Base-by-base conservation (phyloP, 306 rosid species). In the Lagenaria siceraria region DNA sequence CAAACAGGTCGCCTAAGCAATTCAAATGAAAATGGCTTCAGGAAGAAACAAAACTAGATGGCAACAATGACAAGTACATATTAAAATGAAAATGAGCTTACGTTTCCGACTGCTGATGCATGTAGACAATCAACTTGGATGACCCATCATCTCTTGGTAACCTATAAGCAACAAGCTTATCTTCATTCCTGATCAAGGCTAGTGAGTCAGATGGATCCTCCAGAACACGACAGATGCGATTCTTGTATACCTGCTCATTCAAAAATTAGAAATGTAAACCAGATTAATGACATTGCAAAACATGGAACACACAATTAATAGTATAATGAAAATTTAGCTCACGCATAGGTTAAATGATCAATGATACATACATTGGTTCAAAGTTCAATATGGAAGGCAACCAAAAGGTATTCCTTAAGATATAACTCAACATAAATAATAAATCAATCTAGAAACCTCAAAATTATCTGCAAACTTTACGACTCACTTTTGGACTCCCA, bases 91-190 rank as follows among this genome's bases (percentile, higher is more conserved):
- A 68, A 46, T n/a, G 56, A 66, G 38, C 93, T 86, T 87, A 93
- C 97, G 8, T 77, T 68, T 63, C 83, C 79, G 75, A 25, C 51
- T 54, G 86, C 60, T 83, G 87, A 86, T 89, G 96, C 73, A 52
- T 35, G 83, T 87, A 93, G 66, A 85, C 81, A 84, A 89, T 82
- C 86, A 91, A 74, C 78, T 76, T 61, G 75, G 78, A 71, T 53
- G 74, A 68, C 77, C 83, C 89, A 58, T 24, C 63, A 76, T 82
- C 78, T 80, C 88, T 93, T 62, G 84, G 88, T 53, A 89, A 64
- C 65, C 93, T 91, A 77, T 93, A 93, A 52, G 96, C 97, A 0
- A 88, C 96, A 85, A 93, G 88, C 78, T 35, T 82, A 84, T 91
- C 98, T 58, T 78, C 90, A 81, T 89, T 93, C 84, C 96, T 88